Percentiles rank a stretch among this genome's conserved stretches.
Conservation (phyloP, 2,329 filamentous ascomycete genomes). For the Diaporthe destruens region DNA sequence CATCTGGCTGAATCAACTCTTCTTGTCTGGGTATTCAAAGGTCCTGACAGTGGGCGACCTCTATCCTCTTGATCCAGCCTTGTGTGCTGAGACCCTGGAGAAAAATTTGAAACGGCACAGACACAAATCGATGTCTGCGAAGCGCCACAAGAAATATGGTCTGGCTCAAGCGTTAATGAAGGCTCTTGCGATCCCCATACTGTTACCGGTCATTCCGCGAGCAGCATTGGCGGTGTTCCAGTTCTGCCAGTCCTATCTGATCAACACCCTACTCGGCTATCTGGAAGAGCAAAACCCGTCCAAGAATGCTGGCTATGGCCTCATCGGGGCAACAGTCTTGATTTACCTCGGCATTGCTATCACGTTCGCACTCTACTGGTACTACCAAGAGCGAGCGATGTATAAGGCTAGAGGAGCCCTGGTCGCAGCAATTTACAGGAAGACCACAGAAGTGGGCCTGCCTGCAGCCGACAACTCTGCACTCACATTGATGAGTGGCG, state of each 20-base stretch:
- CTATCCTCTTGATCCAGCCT: conserved; percentile 47
- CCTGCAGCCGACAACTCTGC: conserved; percentile 47
- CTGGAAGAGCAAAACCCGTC: conserved; percentile 45
- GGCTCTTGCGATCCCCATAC: conserved; percentile 50
- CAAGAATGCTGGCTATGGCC: conserved; percentile 49
- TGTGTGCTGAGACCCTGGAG: conserved; percentile 44
- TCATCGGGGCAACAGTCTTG: conserved; percentile 51
- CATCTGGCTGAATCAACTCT: conserved; percentile 50
- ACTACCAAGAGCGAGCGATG: conserved; percentile 46
- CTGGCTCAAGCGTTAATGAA: conserved; percentile 48
- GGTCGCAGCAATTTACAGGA: conserved; percentile 50
- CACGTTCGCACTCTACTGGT: conserved; percentile 51
- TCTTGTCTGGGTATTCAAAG: conserved; percentile 50
- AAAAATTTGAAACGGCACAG: conserved; percentile 15
- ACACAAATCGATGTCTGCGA: conserved; percentile 29
- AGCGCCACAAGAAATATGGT: conserved; percentile 44
- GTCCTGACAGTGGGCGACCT: conserved; percentile 50
- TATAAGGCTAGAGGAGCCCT: conserved; percentile 47
- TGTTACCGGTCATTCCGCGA: conserved; percentile 53
- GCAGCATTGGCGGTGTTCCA: conserved; percentile 55
- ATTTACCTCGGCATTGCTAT: conserved; percentile 52
- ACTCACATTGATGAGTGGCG: conserved; percentile 55
- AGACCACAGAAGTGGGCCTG: conserved; percentile 47
- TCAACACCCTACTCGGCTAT: conserved; percentile 54
- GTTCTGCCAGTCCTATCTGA: conserved; percentile 59